Base-by-base conservation (phyloP, 176 grass and related monocot genomes). In the Carex pumila region DNA sequence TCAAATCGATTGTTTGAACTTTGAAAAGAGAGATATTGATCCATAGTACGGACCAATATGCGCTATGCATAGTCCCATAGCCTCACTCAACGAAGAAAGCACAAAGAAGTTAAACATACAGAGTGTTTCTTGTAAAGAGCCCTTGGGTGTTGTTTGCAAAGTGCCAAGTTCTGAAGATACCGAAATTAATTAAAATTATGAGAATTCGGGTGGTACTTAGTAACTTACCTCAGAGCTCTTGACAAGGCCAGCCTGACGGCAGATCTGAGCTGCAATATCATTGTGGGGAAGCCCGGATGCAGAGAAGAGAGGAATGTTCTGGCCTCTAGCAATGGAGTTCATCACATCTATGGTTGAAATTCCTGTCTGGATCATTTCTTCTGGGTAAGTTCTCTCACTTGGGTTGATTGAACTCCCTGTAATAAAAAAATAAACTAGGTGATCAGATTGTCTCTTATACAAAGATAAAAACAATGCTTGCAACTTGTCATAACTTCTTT, bases 341-440 rank as follows among this genome's bases (percentile, higher is more conserved):
- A 99, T 99, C 84, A 99, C 97, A 86, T 99, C 97, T 63, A 99
- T 99, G 77, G 97, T 99, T 55, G 97, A 99, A 87, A 99, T 99
- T 22, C 97, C 97, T 49, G 97, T 99, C 85, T 99, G 97, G 47
- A 99, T 99, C 97, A 99, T 99, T 88, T 99, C 97, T 90, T 99
- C 97, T 66, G 97, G 97, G 77, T 99, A 99, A 53, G 97, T 99
- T 90, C 97, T 96, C 90, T 99, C 97, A 81, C 97, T 99, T 7
- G 97, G 97, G 81, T 99, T 99, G 80, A 99, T 99, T 62, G 97
- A 99, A 82, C 97, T 99, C 86, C 97, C 97, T 99, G 88, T 18
- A 57, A 78, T 7, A n/a, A 21, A 37, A 41, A 78, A 57, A 34
- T 7, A 32, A 12, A 56, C 30, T 78, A 34, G 45, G 45, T 78